phyloP scores from a whole-genome alignment of 2,329 filamentous ascomycete species.

The Ramularia collo-cygni region DNA sequence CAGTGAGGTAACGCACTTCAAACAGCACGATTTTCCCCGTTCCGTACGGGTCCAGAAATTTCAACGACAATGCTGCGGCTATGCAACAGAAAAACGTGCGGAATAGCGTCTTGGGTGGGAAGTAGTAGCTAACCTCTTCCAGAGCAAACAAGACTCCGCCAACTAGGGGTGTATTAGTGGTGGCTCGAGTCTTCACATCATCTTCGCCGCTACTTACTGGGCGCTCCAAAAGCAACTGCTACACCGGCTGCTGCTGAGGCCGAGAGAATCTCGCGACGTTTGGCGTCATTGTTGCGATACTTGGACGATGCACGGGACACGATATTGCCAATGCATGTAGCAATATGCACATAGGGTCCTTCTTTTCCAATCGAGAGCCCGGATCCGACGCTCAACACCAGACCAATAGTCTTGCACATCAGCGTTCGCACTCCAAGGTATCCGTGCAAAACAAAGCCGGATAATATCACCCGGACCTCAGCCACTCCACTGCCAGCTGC shows the following conservation, averaged over 20 bases:
- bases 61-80: conserved; percentile 49
- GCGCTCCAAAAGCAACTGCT: conserved; percentile 56
- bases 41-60: conserved; percentile 49
- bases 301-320: conserved; percentile 49
- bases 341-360: conserved; percentile 57
- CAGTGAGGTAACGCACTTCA: conserved; percentile 78
- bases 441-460: conserved; percentile 54
- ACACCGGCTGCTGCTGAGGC: conserved; percentile 53
- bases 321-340: conserved; percentile 51
- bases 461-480: conserved; percentile 56
- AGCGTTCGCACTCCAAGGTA: conserved; percentile 52
- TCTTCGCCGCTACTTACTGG: conserved; percentile 26
- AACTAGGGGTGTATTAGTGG: too few relatives aligned
- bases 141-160: conserved; percentile 56
- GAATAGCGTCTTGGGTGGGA: conserved; percentile 54
- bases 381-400: conserved; percentile 52
- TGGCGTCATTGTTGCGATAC: conserved; percentile 51
- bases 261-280: conserved; percentile 52
- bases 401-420: conserved; percentile 51
- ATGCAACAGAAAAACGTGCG: conserved; percentile 53
- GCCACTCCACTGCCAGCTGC: conserved; percentile 54
- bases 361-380: conserved; percentile 58
- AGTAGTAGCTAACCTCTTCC: conserved; percentile 55
- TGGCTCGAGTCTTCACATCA: too few relatives aligned
- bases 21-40: conserved; percentile 56